Evolutionary conservation across 2,329 filamentous ascomycete species (phyloP).

Genomic region (Xylariaceae sp.): DNA sequence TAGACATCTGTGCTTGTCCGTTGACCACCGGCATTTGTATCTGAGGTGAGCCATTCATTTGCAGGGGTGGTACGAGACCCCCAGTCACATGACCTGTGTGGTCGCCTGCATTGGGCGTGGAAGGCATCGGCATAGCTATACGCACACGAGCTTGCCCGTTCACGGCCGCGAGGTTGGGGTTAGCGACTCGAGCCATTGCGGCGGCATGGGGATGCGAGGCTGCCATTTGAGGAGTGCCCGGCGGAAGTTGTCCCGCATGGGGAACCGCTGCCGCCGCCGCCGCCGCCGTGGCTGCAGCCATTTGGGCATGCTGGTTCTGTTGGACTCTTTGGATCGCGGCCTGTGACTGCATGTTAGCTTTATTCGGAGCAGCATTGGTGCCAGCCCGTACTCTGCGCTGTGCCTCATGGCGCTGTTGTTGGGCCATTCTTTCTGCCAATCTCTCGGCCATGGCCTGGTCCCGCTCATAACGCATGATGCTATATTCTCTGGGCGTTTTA

Average conservation of each 20-base stretch:
- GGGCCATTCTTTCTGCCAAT: slow-evolving; percentile 53
- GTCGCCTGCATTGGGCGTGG: slow-evolving; percentile 44
- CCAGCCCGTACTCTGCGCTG: slow-evolving; percentile 47
- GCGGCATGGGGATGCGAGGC: slow-evolving; percentile 30
- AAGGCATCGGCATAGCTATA: slow-evolving; percentile 45
- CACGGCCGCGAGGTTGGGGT: slow-evolving; percentile 40
- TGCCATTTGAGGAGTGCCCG: slow-evolving; percentile 32
- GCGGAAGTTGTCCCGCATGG: slow-evolving; percentile 31
- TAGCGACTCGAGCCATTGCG: slow-evolving; percentile 36
- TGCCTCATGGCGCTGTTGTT: slow-evolving; percentile 50
- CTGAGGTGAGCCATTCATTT: slow-evolving; percentile 61
- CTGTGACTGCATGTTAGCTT: slow-evolving; percentile 28
- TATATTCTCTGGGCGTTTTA: slow-evolving; percentile 88
- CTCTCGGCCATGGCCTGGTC: slow-evolving; percentile 64
- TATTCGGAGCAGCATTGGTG: slow-evolving; percentile 15
- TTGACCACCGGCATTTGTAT: slow-evolving; percentile 61
- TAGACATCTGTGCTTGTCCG: slow-evolving; percentile 55
- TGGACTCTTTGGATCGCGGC: slow-evolving; percentile 43
- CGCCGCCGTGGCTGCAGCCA: slow-evolving; percentile 35
- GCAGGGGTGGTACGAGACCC: slow-evolving; percentile 48
- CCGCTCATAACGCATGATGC: slow-evolving; percentile 78
- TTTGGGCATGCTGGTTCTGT: slow-evolving; percentile 39
- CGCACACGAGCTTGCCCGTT: slow-evolving; percentile 44
- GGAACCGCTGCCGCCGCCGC: slow-evolving; percentile 31
- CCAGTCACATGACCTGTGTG: slow-evolving; percentile 45